Percentiles rank a stretch among this genome's conserved stretches.
Evolutionary conservation across 2,329 filamentous ascomycete genomes (phyloP).

Genomic region (Coniosporium tulheliwenetii): DNA sequence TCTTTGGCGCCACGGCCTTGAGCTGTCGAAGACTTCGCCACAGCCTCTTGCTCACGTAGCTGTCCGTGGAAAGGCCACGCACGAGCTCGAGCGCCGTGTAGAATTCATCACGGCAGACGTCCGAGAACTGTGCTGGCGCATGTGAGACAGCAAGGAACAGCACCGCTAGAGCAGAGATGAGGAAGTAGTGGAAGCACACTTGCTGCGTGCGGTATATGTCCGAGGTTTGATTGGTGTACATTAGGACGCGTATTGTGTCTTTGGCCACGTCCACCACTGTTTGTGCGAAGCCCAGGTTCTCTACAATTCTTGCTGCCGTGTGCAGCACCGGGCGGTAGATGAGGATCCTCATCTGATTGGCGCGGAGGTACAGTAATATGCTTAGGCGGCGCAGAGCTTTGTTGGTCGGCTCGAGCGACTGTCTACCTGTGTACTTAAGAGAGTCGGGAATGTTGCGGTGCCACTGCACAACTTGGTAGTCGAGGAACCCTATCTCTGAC

Average conservation of each 20-base stretch:
- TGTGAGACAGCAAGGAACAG: slow-evolving; percentile 65
- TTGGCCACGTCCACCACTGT: slow-evolving; percentile 60
- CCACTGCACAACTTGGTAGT: slow-evolving; percentile 77
- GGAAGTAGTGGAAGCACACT: slow-evolving; percentile 67
- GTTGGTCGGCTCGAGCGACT: slow-evolving; percentile 32
- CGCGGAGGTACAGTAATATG: slow-evolving; percentile 70
- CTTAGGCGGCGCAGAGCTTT: slow-evolving; percentile 59
- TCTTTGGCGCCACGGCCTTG: slow-evolving; percentile 54
- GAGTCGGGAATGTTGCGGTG: slow-evolving; percentile 56
- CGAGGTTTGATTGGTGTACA: slow-evolving; percentile 54
- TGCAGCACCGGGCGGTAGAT: slow-evolving; percentile 81
- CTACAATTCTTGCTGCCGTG: slow-evolving; percentile 66
- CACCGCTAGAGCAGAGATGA: slow-evolving; percentile 59
- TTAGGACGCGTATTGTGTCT: slow-evolving; percentile 58
- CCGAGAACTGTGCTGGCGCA: slow-evolving; percentile 55
- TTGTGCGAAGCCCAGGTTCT: slow-evolving; percentile 57
- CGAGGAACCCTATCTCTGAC: slow-evolving; percentile 64
- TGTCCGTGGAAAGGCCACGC: slow-evolving; percentile 54
- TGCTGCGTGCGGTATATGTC: slow-evolving; percentile 58
- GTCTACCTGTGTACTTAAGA: slow-evolving; percentile 42
- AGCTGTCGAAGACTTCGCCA: slow-evolving; percentile 59
- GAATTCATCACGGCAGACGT: slow-evolving; percentile 56
- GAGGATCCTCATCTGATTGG: slow-evolving; percentile 81
- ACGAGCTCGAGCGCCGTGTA: slow-evolving; percentile 64
- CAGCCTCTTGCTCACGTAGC: slow-evolving; percentile 54